These are phyloP conservation scores for Canariomyces notabilis DNA, from an alignment of 2,329 filamentous ascomycete species.

Conservation along the genomic window DNA sequence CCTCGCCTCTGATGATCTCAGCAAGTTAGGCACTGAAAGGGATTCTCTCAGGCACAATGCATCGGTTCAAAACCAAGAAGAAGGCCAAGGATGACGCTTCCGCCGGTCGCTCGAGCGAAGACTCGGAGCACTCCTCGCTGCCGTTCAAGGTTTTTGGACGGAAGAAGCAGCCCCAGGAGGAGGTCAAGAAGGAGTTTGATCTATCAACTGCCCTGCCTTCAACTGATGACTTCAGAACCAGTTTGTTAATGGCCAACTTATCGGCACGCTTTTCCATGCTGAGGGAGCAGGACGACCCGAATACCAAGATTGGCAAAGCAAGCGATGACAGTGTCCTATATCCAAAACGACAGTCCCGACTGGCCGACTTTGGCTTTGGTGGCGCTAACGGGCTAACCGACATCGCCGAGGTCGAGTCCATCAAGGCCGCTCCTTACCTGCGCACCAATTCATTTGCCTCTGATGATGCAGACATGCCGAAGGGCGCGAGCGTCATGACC, in stretches of 20 bases:
- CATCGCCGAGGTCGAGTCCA: constrained; percentile 86
- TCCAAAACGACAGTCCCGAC: constrained; percentile 72
- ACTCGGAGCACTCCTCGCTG: constrained; percentile 46
- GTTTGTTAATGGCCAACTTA: constrained; percentile 89
- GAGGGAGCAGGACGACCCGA: constrained; percentile 87
- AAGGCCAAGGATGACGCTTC: constrained; percentile 56
- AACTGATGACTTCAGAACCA: constrained; percentile 88
- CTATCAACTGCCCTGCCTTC: constrained; percentile 70
- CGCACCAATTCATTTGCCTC: constrained; percentile 63
- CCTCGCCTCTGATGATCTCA: not conserved
- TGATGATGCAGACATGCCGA: constrained; percentile 60
- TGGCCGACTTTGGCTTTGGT: constrained; percentile 62
- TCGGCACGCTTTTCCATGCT: constrained; percentile 97
- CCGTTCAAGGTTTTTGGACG: constrained; percentile 45
- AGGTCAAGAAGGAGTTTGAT: constrained; percentile 64
- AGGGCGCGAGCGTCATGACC: constrained; percentile 69
- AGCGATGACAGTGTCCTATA: constrained; percentile 90
- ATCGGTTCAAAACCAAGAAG: constrained; percentile 71
- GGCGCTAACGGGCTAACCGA: constrained; percentile 58
- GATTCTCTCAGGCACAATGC: constrained; percentile 61
- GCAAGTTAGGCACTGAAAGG: not conserved
- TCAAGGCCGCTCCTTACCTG: constrained; percentile 55
- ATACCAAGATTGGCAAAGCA: constrained; percentile 83
- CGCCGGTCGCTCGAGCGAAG: constrained; percentile 44
- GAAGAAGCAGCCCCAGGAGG: constrained; percentile 51